phyloP scores from a whole-genome alignment of 495 filamentous ascomycete genomes.

The Podospora sp. region DNA sequence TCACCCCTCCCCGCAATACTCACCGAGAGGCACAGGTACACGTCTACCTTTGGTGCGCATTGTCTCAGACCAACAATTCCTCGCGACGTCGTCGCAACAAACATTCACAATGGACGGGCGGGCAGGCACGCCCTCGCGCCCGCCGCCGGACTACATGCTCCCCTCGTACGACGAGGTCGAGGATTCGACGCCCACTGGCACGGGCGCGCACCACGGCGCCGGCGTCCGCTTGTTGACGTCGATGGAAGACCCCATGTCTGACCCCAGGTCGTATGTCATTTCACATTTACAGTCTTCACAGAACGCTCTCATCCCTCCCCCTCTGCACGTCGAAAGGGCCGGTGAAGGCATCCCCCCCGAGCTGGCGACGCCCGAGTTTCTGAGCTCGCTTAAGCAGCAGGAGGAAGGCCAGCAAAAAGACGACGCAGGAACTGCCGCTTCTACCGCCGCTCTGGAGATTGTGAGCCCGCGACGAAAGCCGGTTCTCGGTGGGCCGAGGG shows the following conservation, averaged over 20 bases:
- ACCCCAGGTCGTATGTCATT: constrained; percentile 47
- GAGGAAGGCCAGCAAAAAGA: constrained; percentile 15
- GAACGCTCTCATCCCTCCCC: constrained; percentile 32
- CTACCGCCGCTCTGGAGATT: constrained; percentile 5
- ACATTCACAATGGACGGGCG: constrained; percentile 48
- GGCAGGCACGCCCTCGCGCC: constrained; percentile 45
- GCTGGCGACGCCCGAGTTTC: constrained; percentile 19
- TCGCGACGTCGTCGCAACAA: constrained; percentile 8
- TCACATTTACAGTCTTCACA: constrained; percentile 16
- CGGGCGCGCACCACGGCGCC: constrained; percentile 35
- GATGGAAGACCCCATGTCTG: constrained; percentile 47
- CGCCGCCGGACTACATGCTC: constrained; percentile 48
- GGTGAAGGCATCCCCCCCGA: background rate
- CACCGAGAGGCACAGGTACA: background rate
- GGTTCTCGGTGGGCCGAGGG: constrained; percentile 3
- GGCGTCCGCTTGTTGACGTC: constrained; percentile 56
- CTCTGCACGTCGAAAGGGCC: constrained; percentile 31
- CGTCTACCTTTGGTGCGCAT: background rate
- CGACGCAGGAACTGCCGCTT: constrained; percentile 2
- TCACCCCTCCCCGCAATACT: background rate
- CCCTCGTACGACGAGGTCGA: constrained; percentile 53
- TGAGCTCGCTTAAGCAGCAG: constrained; percentile 15
- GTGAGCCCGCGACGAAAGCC: constrained; percentile 20
- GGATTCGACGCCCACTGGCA: constrained; percentile 41
- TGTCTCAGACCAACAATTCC: constrained; percentile 7